Base-by-base conservation (phyloP, 257 asterid genomes). In the Ehretia macrophylla region DNA sequence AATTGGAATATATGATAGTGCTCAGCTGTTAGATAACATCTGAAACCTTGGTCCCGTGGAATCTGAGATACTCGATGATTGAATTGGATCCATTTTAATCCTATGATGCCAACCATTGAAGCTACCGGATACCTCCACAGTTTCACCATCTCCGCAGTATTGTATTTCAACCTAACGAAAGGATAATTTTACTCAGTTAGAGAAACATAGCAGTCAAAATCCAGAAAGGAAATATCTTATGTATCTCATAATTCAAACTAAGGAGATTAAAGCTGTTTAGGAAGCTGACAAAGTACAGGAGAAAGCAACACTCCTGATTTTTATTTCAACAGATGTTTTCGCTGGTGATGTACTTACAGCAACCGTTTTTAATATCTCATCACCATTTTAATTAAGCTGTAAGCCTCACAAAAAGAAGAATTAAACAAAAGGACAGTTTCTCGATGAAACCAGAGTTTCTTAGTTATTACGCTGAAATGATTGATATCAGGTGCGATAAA, bases 91-190 rank as follows among this genome's bases (percentile, higher is more conserved):
- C 98, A 92, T 79, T 61, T 74, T 68, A 68, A 86, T 73, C 45
- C 54, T 75, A 8, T 81, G 84, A 68, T 80, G 84, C 98, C 98
- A 92, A 60, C 98, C 98, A 45, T 92, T 88, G 87, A 88, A 92
- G 79, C 95, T 92, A 40, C 98, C 97, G 17, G 97, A 88, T 20
- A 92, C 70, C 77, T 88, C 97, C 69, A 86, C 95, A 35, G 66
- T 72, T 46, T 86, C 85, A 20, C 90, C 97, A 39, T 86, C 83
- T 50, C 87, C 85, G 54, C 75, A 54, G 66, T 81, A 92, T 62
- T 65, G 79, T 50, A 92, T 64, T 74, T 88, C 96, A 72, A 84
- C 95, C 97, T 92, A 72, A 68, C 58, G 70, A 61, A 68, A 65
- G 63, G 62, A 70, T 57, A 59, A 20, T 44, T n/a, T 59, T 70